Conservation (phyloP, 106 monocot genomes). For the Ottelia alismoides region DNA sequence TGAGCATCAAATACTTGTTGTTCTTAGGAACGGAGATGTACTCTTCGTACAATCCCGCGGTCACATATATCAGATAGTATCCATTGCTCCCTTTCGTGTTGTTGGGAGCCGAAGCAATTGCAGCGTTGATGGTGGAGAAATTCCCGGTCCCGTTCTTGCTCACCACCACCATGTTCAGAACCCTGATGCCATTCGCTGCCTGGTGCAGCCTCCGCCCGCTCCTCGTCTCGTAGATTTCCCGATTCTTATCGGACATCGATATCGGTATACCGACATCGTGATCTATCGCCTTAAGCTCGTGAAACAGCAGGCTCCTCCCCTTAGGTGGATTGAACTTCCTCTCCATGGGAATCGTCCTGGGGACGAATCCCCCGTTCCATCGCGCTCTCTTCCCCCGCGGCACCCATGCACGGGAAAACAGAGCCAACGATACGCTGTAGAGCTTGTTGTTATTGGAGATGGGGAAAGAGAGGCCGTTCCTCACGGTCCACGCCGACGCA, state of each 20-base stretch:
- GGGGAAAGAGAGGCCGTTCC: constrained; percentile 21
- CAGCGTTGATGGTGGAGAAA: constrained; percentile 2
- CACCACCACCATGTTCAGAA: constrained; percentile 1
- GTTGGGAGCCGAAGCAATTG: no score
- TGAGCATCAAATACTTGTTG: no score
- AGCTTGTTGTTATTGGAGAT: constrained; percentile 43
- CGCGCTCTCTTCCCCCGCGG: not conserved
- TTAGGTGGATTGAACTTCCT: no score
- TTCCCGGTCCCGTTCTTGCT: not conserved
- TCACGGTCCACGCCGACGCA: constrained; percentile 26
- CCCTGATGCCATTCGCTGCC: not conserved
- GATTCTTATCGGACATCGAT: not conserved
- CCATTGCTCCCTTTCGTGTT: not conserved
- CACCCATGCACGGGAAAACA: constrained; percentile 48
- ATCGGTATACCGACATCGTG: not conserved
- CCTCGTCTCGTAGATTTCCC: not conserved
- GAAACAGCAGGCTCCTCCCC: not conserved
- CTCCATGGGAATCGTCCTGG: not conserved
- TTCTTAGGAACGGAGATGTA: no score
- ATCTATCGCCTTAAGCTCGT: not conserved
- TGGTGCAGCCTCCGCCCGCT: not conserved
- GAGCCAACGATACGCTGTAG: constrained; percentile 53
- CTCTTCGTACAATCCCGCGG: no score
- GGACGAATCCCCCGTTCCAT: not conserved
- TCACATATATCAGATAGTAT: constrained; percentile 3